These are phyloP conservation scores for Castanospermum australe DNA, from an alignment of 306 rosid genomes.

Conservation along the genomic window DNA sequence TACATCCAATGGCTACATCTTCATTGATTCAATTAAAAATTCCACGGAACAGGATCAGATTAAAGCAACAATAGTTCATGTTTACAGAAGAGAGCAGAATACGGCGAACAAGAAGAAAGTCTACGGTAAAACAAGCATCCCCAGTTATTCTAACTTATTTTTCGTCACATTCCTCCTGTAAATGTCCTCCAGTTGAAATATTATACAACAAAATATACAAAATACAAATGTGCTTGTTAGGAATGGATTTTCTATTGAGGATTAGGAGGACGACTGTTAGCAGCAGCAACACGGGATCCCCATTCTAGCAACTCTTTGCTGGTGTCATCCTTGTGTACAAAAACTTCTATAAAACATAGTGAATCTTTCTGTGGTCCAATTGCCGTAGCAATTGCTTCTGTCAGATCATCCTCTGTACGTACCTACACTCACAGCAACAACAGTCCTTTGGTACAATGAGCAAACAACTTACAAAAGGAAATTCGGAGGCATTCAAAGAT, in stretches of 20 bases:
- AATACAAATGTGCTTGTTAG: neutral
- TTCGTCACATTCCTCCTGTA: neutral
- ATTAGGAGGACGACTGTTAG: conserved; percentile 84
- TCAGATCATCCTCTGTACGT: conserved; percentile 72
- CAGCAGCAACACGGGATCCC: conserved; percentile 94
- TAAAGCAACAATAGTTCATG: neutral
- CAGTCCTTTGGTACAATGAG: neutral
- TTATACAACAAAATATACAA: neutral
- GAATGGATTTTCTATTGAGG: conserved; percentile 49
- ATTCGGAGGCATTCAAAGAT: neutral
- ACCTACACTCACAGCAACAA: conserved; percentile 41
- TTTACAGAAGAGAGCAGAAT: conserved; percentile 22
- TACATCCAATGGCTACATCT: neutral
- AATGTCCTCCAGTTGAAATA: neutral
- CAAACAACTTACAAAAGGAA: neutral
- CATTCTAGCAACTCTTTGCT: conserved; percentile 93
- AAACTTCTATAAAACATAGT: conserved; percentile 70
- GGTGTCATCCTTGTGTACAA: conserved; percentile 83
- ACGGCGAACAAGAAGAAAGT: neutral
- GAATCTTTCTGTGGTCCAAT: conserved; percentile 57
- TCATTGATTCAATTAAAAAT: neutral
- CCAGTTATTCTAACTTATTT: conserved; percentile 19
- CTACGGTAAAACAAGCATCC: neutral
- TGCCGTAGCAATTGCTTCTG: conserved; percentile 61
- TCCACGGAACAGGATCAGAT: neutral